Base-by-base conservation (phyloP, 768 basidiomycete species). In the Glaciozyma martinii region DNA sequence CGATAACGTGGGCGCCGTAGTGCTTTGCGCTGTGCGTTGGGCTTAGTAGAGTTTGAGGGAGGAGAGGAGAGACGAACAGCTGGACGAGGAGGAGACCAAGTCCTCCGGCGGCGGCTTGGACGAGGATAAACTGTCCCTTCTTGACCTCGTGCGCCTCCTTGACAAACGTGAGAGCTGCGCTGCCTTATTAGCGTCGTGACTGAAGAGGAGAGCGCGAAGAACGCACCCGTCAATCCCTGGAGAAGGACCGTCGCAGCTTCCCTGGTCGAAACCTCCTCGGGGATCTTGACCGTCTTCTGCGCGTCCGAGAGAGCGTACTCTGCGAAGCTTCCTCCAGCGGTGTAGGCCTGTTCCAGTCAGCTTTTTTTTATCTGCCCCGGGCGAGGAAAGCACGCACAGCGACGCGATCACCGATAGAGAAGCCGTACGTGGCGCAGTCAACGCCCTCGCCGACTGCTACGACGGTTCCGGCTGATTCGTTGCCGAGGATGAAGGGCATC, bases 61-160 rank as follows among this genome's bases (percentile, higher is more conserved):
- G 37, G 30, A 55, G 25, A 10, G 54, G 15, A 47, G 4, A 55
- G 30, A 56, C 63, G 56, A 71, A 60, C 66, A 79, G 74, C 72
- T 79, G 79, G 58, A 74, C 74, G 21, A 80, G 73, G 32, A 77
- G 60, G 3, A 78, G 68, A 1, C 81, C 94, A 15, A 95, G 80
- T 16, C 93, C 92, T 40, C 94, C 94, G 0, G 94, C 92, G 42
- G 94, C 82, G 40, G 94, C 93, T 74, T 95, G 89, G 3, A 97
- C 68, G 47, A 72, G 62, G n/a, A 74, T 66, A 49, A 58, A 70
- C 58, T 73, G 62, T 2, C 78, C 78, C 56, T 73, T 82, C 75
- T 91, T 82, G 62, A 93, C 87, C 52, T 84, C 77, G 76, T 97
- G 89, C 12, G 90, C 84, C 75, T 99, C 94, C 56, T 85, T 85